Base-by-base conservation (phyloP, 768 basidiomycete genomes). In the Rhodotorula kratochvilovae region DNA sequence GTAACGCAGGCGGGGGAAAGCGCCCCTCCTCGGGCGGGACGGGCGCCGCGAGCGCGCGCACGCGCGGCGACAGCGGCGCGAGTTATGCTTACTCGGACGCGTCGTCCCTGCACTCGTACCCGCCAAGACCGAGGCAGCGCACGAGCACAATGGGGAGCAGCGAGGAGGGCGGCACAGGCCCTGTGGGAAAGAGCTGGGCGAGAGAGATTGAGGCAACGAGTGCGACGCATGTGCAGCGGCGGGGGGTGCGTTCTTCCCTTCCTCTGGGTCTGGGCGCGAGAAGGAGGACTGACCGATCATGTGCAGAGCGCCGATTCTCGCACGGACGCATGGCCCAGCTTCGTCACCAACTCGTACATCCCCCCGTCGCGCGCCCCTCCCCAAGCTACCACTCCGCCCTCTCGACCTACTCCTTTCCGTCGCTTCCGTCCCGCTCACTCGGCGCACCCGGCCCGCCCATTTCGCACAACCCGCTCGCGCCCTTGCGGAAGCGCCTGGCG, bases 401-500 rank as follows among this genome's bases (percentile, higher is more conserved):
- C 3, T 66, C 67, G 39, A 42, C 5, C 43, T 73, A 66, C 56
- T 57, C 67, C 10, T 68, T 66, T 56, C 56, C 63, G 1, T 10
- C 39, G 5, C 23, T 50, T 23, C 56, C 42, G 0, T 27, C 51
- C 3, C 39, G 36, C 11, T 16, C 50, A 8, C 39, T 60, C 17
- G 29, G 45, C 35, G 55, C 31, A 11, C n/a, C 36, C 27, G 5
- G 45, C 42, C 33, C 55, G n/a, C 55, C 59, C 0, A 17, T 27
- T 2, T 42, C 50, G 5, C 25, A 31, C 33, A 75, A 71, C 46
- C 73, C 70, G 15, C 67, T 75, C 39, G 67, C 55, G 0, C 73
- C 73, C 10, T 33, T 75, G 17, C 73, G 73, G 10, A 71, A 68
- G 42, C 73, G 73, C 2, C 61, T 75, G 51, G 73, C 64, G 5